Conservation (phyloP, 2,329 filamentous ascomycete species). For the Alternaria arbusti region DNA sequence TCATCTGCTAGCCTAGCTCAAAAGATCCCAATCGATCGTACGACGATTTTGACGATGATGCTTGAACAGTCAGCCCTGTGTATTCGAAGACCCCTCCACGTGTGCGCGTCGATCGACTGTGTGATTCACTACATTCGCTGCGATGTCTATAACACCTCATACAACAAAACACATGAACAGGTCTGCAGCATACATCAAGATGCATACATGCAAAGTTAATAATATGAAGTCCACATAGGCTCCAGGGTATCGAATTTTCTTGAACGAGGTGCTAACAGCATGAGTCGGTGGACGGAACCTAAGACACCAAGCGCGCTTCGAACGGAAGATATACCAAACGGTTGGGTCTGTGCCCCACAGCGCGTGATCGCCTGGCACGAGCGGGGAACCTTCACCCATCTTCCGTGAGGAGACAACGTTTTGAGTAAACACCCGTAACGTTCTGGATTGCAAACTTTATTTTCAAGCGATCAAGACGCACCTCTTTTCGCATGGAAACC, state of each 20-base stretch:
- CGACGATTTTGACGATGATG: not conserved
- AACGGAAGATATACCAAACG: slow-evolving; percentile 5
- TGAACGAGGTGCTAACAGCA: not conserved
- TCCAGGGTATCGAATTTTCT: not conserved
- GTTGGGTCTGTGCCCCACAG: slow-evolving; percentile 11
- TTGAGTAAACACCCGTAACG: not conserved
- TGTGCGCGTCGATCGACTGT: not conserved
- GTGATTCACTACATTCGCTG: no score
- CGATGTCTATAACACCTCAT: no score
- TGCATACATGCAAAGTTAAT: not conserved
- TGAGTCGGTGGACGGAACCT: not conserved
- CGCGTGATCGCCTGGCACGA: slow-evolving; percentile 5
- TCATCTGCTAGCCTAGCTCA: not conserved
- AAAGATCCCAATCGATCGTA: not conserved
- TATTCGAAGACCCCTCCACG: not conserved
- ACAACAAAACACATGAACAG: not conserved
- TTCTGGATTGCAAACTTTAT: not conserved
- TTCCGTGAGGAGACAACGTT: not conserved
- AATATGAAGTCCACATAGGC: not conserved
- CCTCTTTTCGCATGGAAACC: not conserved
- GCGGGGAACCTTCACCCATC: slow-evolving; percentile 2
- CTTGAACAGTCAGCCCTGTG: not conserved
- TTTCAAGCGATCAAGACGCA: not conserved
- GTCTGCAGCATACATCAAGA: not conserved
- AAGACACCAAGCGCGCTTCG: not conserved